Base-by-base conservation (phyloP, 2,329 filamentous ascomycete species). In the Ramularia endophylla region DNA sequence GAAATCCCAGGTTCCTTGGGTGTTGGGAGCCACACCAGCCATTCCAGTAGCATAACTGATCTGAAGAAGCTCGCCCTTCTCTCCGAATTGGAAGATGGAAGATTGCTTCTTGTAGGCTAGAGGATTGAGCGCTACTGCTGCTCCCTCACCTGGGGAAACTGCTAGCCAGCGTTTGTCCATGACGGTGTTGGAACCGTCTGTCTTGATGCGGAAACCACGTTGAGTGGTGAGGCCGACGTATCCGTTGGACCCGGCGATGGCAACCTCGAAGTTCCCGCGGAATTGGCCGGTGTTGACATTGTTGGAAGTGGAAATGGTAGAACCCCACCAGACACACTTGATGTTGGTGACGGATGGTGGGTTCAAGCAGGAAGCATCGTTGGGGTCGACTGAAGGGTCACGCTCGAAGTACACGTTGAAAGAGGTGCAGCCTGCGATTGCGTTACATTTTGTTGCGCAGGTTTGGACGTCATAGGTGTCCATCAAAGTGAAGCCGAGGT, bases 201-300 rank as follows among this genome's bases (percentile, higher is more conserved):
- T 39, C 15, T 41, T 33, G 27, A 31, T 42, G 42, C 46, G 35
- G 31, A 43, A 35, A 27, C 36, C 33, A 22, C 32, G 13, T 27
- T 37, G 28, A 30, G 33, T 37, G 27, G 40, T 36, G 22, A 46
- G 28, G 29, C 43, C 33, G 31, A n/a, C n/a, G 32, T 39, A 39
- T 17, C 40, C 67, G 38, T 70, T 68, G 20, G 61, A 66, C 15
- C 64, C 68, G 13, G 66, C 59, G 38, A 70, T 65, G 28, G 63
- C 59, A 29, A 69, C 63, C 11, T 59, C 50, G 60, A 70, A 59
- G 8, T 51, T 20, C 19, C 46, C 49, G 12, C 62, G 56, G 38
- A 41, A 58, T 47, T 65, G 53, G 19, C 62, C 64, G 2, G 30
- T 36, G 48, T 66, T 67, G 31, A 40, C 59, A 3, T 61, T 61